phyloP scores from a whole-genome alignment of 2,329 filamentous ascomycete species.

The Tolypocladium sp. region DNA sequence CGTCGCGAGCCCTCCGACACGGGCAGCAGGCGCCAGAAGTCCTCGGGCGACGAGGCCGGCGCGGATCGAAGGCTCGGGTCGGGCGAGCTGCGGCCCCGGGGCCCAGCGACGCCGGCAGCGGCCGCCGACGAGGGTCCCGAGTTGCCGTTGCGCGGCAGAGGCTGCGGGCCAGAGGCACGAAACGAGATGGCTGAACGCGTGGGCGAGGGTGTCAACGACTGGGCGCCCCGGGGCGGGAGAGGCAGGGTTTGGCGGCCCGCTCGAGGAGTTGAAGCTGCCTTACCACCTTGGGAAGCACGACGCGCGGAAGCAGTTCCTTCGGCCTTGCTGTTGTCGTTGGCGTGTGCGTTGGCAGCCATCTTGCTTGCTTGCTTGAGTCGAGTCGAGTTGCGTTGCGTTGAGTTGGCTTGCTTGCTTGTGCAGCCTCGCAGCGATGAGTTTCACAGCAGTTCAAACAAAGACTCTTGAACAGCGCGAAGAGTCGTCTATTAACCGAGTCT shows the following conservation, averaged over 20 bases:
- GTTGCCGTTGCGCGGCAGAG: neutral
- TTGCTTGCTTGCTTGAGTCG: too few species aligned
- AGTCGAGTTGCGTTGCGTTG: too few species aligned
- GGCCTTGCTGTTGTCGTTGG: neutral
- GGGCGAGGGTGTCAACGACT: slow-evolving; percentile 1
- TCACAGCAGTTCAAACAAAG: too few species aligned
- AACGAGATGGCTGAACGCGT: neutral
- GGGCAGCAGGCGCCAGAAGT: slow-evolving; percentile 3
- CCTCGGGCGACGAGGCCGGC: neutral
- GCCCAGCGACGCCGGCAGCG: too few species aligned
- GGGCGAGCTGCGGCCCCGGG: neutral
- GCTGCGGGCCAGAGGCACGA: neutral
- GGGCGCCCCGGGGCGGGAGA: neutral
- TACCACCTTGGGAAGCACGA: neutral
- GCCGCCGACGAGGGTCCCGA: neutral
- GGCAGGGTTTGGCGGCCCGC: neutral
- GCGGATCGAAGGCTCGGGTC: neutral
- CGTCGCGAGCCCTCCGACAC: neutral
- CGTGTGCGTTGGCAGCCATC: too few species aligned
- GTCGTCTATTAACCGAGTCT: too few species aligned
- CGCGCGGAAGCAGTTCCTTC: neutral
- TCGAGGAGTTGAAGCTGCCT: neutral
- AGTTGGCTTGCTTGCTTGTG: too few species aligned
- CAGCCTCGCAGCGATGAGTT: too few species aligned
- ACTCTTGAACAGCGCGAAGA: too few species aligned